Evolutionary conservation across 345 rosid genomes (phyloP), one percentile per base, ranked within the genome.

Genomic region (Combretum micranthum): DNA sequence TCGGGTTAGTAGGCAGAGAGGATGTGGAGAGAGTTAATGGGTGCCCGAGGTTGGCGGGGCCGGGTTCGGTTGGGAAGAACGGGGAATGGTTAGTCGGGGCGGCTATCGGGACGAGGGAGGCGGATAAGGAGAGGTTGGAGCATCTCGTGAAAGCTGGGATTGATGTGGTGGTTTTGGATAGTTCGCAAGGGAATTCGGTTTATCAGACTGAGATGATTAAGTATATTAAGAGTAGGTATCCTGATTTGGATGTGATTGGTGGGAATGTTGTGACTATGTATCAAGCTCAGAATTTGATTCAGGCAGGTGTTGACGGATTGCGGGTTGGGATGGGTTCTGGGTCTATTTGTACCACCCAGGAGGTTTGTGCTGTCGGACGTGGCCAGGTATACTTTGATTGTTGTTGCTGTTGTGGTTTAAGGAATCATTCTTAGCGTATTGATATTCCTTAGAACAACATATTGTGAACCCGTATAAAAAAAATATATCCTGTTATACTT

Each of bases 261-360:
- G 98, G 98, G 8, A 92, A 92, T 51, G 87, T 92, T 50, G 98
- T 92, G 64, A 92, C 98, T 0, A 72, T 72, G 78, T 75, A 72
- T 58, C 97, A 92, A 66, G 91, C 97, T 1, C 87, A 86, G 50
- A 92, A 88, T 73, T 69, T 92, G 84, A 88, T 88, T 46, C 76
- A 81, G 47, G 84, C 88, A 0, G 96, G 96, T 20, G 93, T 78
- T 18, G 96, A 88, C 76, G 96, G 87, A 19, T 61, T 91, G 52
- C 73, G 98, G 75, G 85, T 91, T 11, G 95, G 96, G 52, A 91
- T 88, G 98, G 98, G 96, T 5, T 88, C 96, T 63, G 98, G 98
- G 22, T 88, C 96, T 43, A 91, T 91, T 32, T 91, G 98, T 60
- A 91, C 98, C 54, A 91, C 96, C 1, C 96, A 91, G 66, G 98